A percentile compares a stretch with the other conserved stretches of the same genome.
Evolutionary conservation across 805 yeast species (phyloP).

Genomic region (Dipodascus geniculatus): DNA sequence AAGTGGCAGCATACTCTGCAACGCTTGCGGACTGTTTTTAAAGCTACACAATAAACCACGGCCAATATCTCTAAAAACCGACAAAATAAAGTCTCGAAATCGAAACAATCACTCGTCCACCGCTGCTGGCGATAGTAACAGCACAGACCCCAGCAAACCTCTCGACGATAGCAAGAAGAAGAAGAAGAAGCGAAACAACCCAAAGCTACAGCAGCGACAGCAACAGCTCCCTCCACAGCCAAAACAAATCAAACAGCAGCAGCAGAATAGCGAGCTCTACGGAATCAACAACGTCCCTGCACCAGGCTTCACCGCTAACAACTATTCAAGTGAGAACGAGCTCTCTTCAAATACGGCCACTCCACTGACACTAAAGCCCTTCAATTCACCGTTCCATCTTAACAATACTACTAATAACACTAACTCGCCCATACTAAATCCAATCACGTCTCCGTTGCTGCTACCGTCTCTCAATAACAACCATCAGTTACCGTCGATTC

Average conservation of each 20-base stretch:
- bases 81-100: slow-evolving; percentile 83
- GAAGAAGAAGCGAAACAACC: not conserved
- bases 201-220: not conserved
- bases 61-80: slow-evolving; percentile 84
- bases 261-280: not conserved
- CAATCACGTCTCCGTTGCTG: not conserved
- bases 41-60: slow-evolving; percentile 88
- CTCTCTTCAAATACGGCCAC: not conserved
- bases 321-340: not conserved
- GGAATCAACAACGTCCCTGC: not conserved
- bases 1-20: slow-evolving; percentile 82
- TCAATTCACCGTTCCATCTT: slow-evolving; percentile 1
- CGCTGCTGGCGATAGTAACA: not conserved
- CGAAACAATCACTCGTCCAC: slow-evolving; percentile 35
- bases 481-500: not conserved
- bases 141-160: not conserved
- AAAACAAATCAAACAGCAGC: slow-evolving; percentile 1
- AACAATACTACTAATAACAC: not conserved
- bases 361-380: not conserved
- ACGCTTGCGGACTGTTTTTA: slow-evolving; percentile 85
- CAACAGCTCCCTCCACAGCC: not conserved
- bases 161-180: not conserved
- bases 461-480: not conserved
- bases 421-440: not conserved
- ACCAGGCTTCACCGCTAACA: not conserved